These are phyloP conservation scores for Tulasnella sp. DNA, from an alignment of 768 basidiomycete species.

Conservation along the genomic window DNA sequence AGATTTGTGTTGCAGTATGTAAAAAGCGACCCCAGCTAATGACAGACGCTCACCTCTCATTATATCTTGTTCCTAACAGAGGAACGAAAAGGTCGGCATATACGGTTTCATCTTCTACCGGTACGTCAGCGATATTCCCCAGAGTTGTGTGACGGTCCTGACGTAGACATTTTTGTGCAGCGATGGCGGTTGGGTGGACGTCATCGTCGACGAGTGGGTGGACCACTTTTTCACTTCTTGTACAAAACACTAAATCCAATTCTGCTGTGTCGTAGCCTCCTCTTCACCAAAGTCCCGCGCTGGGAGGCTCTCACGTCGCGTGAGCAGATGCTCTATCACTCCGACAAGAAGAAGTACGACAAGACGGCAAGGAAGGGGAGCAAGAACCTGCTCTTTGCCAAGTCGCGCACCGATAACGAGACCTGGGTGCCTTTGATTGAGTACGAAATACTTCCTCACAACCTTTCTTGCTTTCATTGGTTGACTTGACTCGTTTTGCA, in stretches of 20 bases:
- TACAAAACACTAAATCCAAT: too few relatives aligned
- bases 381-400: conserved; percentile 40
- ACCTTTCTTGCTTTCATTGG: not conserved
- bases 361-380: conserved; percentile 36
- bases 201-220: conserved; percentile 49
- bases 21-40: not conserved
- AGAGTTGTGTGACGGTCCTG: too few relatives aligned
- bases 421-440: conserved; percentile 37
- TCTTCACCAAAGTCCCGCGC: conserved; percentile 41
- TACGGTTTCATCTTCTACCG: conserved; percentile 54
- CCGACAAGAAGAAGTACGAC: conserved; percentile 40
- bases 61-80: conserved; percentile 27
- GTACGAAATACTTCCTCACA: not conserved
- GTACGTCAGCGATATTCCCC: too few relatives aligned
- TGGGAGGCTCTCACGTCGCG: conserved; percentile 36
- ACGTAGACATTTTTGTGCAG: too few relatives aligned
- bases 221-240: too few relatives aligned
- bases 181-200: conserved; percentile 40
- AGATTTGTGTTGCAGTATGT: conserved; percentile 41
- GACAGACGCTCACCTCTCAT: not conserved
- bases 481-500: conserved; percentile 38
- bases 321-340: conserved; percentile 40
- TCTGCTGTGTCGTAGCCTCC: conserved; percentile 29
- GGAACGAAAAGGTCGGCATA: conserved; percentile 43
- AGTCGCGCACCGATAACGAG: conserved; percentile 35